These are phyloP conservation scores for Collybiopsis confluens DNA, from an alignment of 768 basidiomycete species.

Conservation along the genomic window DNA sequence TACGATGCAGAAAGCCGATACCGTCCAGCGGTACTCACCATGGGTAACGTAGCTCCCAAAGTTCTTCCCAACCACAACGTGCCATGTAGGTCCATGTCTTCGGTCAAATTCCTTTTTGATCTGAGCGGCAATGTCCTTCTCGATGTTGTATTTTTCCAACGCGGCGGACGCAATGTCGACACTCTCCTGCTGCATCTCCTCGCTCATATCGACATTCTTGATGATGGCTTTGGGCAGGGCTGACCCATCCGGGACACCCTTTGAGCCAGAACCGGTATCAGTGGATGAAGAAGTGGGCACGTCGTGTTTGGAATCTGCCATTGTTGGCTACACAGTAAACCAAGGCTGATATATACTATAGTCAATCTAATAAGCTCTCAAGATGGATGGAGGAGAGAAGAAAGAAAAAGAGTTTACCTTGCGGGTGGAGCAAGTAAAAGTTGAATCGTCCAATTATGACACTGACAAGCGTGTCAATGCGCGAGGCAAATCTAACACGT, in stretches of 20 bases:
- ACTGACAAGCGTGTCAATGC: neutral
- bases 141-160: conserved; percentile 88
- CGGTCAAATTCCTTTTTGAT: conserved; percentile 99
- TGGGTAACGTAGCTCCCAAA: conserved; percentile 98
- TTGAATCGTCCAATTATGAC: too few relatives aligned
- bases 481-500: neutral
- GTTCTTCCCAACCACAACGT: conserved; percentile 98
- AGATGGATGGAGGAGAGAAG: too few relatives aligned
- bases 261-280: conserved; percentile 44
- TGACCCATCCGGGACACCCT: conserved; percentile 27
- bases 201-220: conserved; percentile 95
- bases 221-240: conserved; percentile 78
- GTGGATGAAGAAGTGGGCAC: conserved; percentile 52
- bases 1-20: conserved; percentile 5
- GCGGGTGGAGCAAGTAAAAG: conserved; percentile 4
- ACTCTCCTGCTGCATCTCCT: conserved; percentile 94
- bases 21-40: conserved; percentile 50
- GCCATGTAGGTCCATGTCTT: conserved; percentile 92
- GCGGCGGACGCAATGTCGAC: conserved; percentile 85
- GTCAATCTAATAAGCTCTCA: neutral
- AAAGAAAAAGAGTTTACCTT: conserved; percentile 4
- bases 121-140: conserved; percentile 97
- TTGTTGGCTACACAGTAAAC: neutral
- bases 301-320: conserved; percentile 26
- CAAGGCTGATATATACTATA: neutral